phyloP scores from a whole-genome alignment of 257 asterid genomes.

The Fraxinus anomala region DNA sequence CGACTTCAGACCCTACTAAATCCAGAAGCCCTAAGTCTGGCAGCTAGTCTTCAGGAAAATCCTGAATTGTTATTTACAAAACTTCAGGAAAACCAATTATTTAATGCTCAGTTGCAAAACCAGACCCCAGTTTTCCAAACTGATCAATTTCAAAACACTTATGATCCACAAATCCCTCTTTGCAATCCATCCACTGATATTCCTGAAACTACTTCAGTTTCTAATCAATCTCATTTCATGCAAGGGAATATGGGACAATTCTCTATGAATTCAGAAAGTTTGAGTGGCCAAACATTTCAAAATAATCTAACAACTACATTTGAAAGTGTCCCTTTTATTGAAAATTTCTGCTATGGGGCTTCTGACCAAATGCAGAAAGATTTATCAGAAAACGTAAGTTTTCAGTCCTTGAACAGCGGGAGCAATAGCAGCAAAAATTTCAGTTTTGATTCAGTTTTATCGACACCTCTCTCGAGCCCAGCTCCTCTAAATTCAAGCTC shows the following conservation, averaged over 20 bases:
- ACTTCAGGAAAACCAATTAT: slow-evolving; percentile 22
- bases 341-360: background rate
- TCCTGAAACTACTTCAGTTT: background rate
- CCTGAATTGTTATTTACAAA: slow-evolving; percentile 12
- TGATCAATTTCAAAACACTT: slow-evolving; percentile 15
- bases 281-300: slow-evolving; percentile 10
- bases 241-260: background rate
- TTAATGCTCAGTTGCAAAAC: background rate
- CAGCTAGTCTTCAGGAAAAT: slow-evolving; percentile 11
- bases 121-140: slow-evolving; percentile 26
- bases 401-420: slow-evolving; percentile 27
- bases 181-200: background rate
- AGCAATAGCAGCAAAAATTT: slow-evolving; percentile 26
- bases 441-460: slow-evolving; percentile 38
- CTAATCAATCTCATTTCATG: background rate
- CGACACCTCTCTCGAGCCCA: slow-evolving; percentile 43
- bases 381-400: slow-evolving; percentile 3
- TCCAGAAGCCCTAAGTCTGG: slow-evolving; percentile 25
- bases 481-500: slow-evolving; percentile 27
- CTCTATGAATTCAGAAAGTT: background rate
- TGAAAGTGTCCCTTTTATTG: background rate
- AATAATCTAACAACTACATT: background rate
- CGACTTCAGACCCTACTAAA: slow-evolving; percentile 23
- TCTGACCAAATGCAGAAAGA: background rate
- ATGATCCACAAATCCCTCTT: slow-evolving; percentile 1